phyloP scores from a whole-genome alignment of 371 early-diverging fungal species.

The Fennellomyces sp. region DNA sequence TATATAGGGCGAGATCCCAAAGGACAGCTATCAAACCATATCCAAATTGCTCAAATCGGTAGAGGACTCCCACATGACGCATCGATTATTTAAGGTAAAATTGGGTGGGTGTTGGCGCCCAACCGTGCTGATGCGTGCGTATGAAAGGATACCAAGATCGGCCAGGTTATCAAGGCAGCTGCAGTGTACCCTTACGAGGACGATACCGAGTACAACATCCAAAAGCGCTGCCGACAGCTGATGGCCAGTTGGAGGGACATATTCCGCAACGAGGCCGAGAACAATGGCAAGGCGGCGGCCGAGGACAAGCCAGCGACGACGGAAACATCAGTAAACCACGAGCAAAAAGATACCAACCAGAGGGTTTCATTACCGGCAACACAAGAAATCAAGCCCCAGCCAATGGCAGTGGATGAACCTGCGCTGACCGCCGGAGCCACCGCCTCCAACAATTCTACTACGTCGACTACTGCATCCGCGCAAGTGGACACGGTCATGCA shows the following conservation, averaged over 20 bases:
- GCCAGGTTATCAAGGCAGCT: slow-evolving; percentile 51
- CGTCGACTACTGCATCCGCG: not conserved
- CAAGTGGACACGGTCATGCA: slow-evolving; percentile 11
- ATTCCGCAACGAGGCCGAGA: slow-evolving; percentile 2
- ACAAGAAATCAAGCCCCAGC: not conserved
- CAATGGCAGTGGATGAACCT: not conserved
- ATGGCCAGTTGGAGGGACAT: slow-evolving; percentile 40
- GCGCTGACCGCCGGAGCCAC: not conserved
- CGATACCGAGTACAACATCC: slow-evolving; percentile 36
- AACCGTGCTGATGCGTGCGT: not conserved
- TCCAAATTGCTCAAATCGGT: slow-evolving; percentile 39
- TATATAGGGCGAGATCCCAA: slow-evolving; percentile 47
- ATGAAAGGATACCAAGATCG: slow-evolving; percentile 53
- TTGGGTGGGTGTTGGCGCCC: too few relatives aligned
- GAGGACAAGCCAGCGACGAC: not conserved
- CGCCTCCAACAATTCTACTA: not conserved
- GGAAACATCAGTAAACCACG: not conserved
- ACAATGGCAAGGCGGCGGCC: slow-evolving; percentile 3
- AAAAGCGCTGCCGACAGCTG: slow-evolving; percentile 41
- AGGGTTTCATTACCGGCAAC: not conserved
- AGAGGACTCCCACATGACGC: slow-evolving; percentile 49
- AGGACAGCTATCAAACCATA: slow-evolving; percentile 49
- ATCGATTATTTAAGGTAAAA: slow-evolving; percentile 44
- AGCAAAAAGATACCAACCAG: slow-evolving; percentile 7
- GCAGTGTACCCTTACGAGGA: slow-evolving; percentile 39